Evolutionary conservation across 2,329 filamentous ascomycete genomes (phyloP).

Genomic region (Bipolaris cookei): DNA sequence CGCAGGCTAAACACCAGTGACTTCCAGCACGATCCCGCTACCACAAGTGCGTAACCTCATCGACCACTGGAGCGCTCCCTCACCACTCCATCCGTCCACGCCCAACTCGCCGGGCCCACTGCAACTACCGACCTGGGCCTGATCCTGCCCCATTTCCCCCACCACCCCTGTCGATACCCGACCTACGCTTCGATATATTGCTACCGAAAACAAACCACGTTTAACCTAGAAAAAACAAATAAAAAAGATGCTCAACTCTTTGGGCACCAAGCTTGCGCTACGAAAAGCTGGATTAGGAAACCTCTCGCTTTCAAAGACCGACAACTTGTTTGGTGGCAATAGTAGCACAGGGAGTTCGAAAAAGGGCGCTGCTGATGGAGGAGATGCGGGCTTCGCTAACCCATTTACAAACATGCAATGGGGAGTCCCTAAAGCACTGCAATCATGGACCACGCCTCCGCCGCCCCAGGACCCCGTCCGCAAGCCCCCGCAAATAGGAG

Average conservation of each 20-base stretch:
- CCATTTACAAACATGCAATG: constrained; percentile 48
- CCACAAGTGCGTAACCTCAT: constrained; percentile 4
- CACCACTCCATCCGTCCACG: background rate
- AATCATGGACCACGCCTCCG: constrained; percentile 44
- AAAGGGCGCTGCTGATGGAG: constrained; percentile 27
- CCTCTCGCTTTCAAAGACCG: constrained; percentile 52
- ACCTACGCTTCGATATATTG: constrained; percentile 1
- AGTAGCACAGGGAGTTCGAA: constrained; percentile 21
- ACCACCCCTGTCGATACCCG: background rate
- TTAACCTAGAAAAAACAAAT: background rate
- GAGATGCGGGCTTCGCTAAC: constrained; percentile 35
- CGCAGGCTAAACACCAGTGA: background rate
- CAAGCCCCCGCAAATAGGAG: constrained; percentile 36
- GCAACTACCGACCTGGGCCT: background rate
- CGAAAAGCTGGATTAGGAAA: constrained; percentile 63
- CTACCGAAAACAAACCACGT: background rate
- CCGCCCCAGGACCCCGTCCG: constrained; percentile 35
- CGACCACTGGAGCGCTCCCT: background rate
- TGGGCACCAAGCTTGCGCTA: constrained; percentile 65
- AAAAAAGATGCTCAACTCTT: constrained; percentile 59
- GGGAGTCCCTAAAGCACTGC: constrained; percentile 41
- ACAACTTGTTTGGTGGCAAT: constrained; percentile 36
- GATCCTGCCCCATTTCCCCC: background rate
- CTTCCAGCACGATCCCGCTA: background rate
- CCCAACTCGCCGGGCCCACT: background rate